Base-by-base conservation (phyloP, 2,329 filamentous ascomycete species). In the Lasiodiplodia gonubiensis region DNA sequence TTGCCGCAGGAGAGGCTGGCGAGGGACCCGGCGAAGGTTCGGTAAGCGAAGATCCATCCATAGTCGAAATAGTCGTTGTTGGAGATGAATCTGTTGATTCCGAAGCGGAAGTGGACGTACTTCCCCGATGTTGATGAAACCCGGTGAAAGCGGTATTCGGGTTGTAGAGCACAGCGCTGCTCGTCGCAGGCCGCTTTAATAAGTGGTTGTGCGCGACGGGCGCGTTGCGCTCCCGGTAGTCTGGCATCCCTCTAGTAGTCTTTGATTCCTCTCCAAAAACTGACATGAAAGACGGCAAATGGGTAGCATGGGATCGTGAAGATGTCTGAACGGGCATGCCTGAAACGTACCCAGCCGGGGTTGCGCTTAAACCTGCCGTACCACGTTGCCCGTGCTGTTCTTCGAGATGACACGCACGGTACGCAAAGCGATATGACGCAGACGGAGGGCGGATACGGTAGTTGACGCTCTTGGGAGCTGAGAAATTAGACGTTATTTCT, bases 21-120 rank as follows among this genome's bases (percentile, higher is more conserved):
- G 94, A 97, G 6, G 25, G 94, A 93, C 91, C 94, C 3, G 95
- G 93, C 5, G 94, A 97, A 8, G 92, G 90, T 73, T 98, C 94
- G 35, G 94, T 94, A 59, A 95, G 85, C 35, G 93, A 92, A 10
- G 93, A 94, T 5, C 94, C 96, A 80, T 97, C 94, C 70, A 94
- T 92, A 23, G 93, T 97, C 6, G 93, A 97, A 60, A 95, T 87
- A 2, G 94, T 97, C 3, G 94, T 97, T 8, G 94, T 98, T 1
- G 95, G 95, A 10, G 94, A 98, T 25, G 94, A 97, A 75, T 97
- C 94, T 51, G 92, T 92, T 1, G 95, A 98, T 70, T 92, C 92
- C 18, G 91, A 92, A 66, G 86, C 86, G 70, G 91, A 90, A 2
- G 91, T 92, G 8, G 90, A 94, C n/a, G 88, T 90, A 80, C 90